Conservation (phyloP, 805 yeast genomes). For the Yamadazyma kitorensis region DNA sequence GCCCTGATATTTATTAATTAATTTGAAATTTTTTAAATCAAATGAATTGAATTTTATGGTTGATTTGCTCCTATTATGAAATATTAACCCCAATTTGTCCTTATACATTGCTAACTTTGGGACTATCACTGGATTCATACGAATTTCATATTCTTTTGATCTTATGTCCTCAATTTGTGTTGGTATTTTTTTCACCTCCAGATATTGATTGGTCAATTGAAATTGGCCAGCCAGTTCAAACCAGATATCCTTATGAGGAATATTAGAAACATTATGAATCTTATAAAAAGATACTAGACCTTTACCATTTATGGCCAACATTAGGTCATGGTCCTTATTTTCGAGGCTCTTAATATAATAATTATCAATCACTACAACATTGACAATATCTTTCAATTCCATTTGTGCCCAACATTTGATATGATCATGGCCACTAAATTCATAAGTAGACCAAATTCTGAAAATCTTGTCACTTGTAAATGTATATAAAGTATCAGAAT, state of each 20-base stretch:
- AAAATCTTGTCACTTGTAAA: slow-evolving; percentile 56
- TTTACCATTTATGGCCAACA: slow-evolving; percentile 38
- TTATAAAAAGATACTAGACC: slow-evolving; percentile 46
- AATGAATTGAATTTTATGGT: slow-evolving; percentile 28
- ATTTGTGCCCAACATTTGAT: slow-evolving; percentile 56
- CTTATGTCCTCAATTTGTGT: slow-evolving; percentile 1
- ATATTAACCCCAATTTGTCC: slow-evolving; percentile 19
- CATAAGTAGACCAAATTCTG: slow-evolving; percentile 69
- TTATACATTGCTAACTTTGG: slow-evolving; percentile 13
- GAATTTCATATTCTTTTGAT: slow-evolving; percentile 2
- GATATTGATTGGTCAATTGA: slow-evolving; percentile 9
- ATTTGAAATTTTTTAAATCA: slow-evolving; percentile 10
- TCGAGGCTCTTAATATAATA: slow-evolving; percentile 13
- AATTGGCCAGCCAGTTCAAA: slow-evolving; percentile 32
- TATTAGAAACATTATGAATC: slow-evolving; percentile 47
- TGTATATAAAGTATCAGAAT: slow-evolving; percentile 54
- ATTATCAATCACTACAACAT: slow-evolving; percentile 34
- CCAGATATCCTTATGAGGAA: slow-evolving; percentile 54
- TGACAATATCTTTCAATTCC: slow-evolving; percentile 20
- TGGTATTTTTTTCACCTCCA: slow-evolving; percentile 4
- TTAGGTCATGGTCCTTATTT: slow-evolving; percentile 20
- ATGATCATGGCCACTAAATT: slow-evolving; percentile 53
- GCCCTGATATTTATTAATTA: slow-evolving; percentile 66
- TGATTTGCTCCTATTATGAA: slow-evolving; percentile 37
- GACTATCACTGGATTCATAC: slow-evolving; percentile 17